Evolutionary conservation across 176 grass and related monocot species (phyloP).

Genomic region (Cenchrus americanus): DNA sequence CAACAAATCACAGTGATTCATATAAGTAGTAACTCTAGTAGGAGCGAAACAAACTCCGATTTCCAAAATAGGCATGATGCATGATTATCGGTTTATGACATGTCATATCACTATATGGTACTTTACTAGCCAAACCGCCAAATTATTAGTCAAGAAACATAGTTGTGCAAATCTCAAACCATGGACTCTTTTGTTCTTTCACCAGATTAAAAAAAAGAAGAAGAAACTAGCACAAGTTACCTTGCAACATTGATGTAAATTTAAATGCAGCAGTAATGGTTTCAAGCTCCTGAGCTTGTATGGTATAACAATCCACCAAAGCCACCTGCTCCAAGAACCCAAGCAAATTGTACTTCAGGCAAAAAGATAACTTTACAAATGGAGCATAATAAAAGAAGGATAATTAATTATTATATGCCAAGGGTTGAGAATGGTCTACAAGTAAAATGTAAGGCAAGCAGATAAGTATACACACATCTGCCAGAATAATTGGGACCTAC

Average conservation of each 20-base stretch:
- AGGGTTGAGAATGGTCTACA: not conserved
- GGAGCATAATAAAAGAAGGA: not conserved
- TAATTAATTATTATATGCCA: constrained; percentile 5
- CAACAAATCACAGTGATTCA: not conserved
- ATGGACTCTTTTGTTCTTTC: not conserved
- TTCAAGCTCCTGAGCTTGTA: constrained; percentile 85
- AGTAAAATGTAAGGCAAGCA: constrained; percentile 15
- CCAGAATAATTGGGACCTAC: constrained; percentile 49
- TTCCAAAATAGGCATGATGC: not conserved
- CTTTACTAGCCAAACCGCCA: no score
- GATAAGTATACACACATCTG: constrained; percentile 29
- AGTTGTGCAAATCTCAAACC: constrained; percentile 7
- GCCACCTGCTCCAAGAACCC: constrained; percentile 57
- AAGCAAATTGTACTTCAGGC: constrained; percentile 13
- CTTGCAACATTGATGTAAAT: constrained; percentile 93
- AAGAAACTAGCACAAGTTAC: constrained; percentile 52
- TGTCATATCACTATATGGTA: not conserved
- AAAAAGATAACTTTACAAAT: constrained; percentile 34
- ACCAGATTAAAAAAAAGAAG: constrained; percentile 3
- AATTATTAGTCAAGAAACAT: not conserved
- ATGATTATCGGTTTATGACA: not conserved
- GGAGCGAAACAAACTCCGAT: not conserved
- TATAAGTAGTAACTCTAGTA: not conserved
- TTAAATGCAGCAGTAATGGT: constrained; percentile 66
- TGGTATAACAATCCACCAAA: constrained; percentile 93